phyloP scores from a whole-genome alignment of 805 yeast species.

The Ogataea minuta region DNA sequence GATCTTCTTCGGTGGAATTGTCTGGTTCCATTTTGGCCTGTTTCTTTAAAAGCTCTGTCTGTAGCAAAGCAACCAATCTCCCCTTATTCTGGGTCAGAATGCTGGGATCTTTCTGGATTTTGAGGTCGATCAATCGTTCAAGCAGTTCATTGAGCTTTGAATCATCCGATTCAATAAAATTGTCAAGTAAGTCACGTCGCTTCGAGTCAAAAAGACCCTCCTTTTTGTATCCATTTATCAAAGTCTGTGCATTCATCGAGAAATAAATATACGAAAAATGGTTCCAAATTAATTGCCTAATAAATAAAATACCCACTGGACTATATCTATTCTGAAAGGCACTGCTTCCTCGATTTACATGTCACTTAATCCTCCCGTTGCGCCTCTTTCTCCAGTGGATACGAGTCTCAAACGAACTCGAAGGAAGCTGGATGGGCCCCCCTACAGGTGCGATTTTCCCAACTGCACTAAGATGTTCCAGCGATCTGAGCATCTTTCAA shows the following conservation, averaged over 20 bases:
- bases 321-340: neutral
- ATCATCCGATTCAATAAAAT: conserved; percentile 33
- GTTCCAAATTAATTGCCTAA: no score
- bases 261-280: neutral
- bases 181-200: conserved; percentile 41
- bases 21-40: conserved; percentile 11
- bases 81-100: conserved; percentile 48
- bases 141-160: conserved; percentile 16
- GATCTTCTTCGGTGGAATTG: conserved; percentile 16
- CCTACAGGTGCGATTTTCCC: conserved; percentile 40
- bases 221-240: conserved; percentile 44
- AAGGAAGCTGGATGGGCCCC: conserved; percentile 27
- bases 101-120: conserved; percentile 47
- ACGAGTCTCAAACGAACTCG: conserved; percentile 10
- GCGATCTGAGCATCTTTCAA: conserved; percentile 60
- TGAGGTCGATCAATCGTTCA: conserved; percentile 42
- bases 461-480: conserved; percentile 57
- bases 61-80: conserved; percentile 49
- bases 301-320: no score
- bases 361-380: conserved; percentile 1
- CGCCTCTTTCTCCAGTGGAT: neutral
- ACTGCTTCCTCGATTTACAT: neutral
- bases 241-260: conserved; percentile 33
- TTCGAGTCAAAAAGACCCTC: conserved; percentile 49
- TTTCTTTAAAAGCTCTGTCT: conserved; percentile 44